Conservation (phyloP, 306 rosid genomes). For the Psophocarpus tetragonolobus region DNA sequence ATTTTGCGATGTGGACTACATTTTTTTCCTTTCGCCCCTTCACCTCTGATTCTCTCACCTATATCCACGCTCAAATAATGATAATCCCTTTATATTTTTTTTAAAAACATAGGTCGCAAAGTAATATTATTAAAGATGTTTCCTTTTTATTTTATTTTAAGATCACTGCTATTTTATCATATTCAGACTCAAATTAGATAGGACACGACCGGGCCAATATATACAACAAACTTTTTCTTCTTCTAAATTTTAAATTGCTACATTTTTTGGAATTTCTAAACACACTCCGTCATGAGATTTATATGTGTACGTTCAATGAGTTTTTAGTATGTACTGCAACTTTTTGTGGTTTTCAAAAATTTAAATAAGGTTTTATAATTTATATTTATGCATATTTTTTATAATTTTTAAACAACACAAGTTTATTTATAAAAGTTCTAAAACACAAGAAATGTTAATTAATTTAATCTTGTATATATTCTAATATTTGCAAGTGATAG, state of each 20-base stretch:
- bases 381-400: no score
- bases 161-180: background rate
- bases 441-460: background rate
- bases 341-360: background rate
- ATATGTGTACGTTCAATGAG: no score
- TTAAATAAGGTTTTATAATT: background rate
- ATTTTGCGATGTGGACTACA: conserved; percentile 71
- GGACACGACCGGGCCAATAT: background rate
- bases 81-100: conserved; percentile 30
- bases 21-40: conserved; percentile 76
- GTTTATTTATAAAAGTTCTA: background rate
- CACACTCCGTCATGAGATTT: no score
- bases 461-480: background rate
- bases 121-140: conserved; percentile 13
- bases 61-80: conserved; percentile 36
- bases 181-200: background rate
- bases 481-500: background rate
- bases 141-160: background rate
- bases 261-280: background rate
- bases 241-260: background rate
- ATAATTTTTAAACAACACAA: no score
- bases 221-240: background rate
- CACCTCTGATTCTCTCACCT: conserved; percentile 82
- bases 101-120: conserved; percentile 28
- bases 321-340: no score